phyloP scores from a whole-genome alignment of 2,329 filamentous ascomycete species.

The Trichoderma atrobrunneum region DNA sequence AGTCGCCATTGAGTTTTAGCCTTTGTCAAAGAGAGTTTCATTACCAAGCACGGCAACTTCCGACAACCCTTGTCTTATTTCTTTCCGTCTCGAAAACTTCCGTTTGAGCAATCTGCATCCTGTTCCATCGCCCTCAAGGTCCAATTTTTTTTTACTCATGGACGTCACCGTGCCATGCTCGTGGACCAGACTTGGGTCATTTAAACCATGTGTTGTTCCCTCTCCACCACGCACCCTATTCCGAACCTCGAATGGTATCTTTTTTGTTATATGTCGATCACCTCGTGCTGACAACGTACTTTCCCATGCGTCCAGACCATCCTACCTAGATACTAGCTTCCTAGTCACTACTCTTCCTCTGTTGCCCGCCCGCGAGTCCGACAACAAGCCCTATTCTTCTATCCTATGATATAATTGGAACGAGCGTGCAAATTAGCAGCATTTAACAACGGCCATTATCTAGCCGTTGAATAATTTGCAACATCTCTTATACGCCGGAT shows the following conservation, averaged over 20 bases:
- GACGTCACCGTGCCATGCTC: background rate
- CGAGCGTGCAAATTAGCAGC: background rate
- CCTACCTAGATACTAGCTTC: conserved; percentile 13
- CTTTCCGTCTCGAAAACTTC: background rate
- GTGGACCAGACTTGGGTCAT: background rate
- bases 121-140: background rate
- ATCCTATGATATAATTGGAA: conserved; percentile 18
- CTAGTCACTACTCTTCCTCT: background rate
- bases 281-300: conserved; percentile 19
- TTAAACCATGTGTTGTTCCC: conserved; percentile 5
- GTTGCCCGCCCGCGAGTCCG: background rate
- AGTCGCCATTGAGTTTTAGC: conserved; percentile 7
- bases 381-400: background rate
- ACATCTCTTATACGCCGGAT: background rate
- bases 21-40: background rate
- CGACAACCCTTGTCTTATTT: background rate
- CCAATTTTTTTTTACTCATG: background rate
- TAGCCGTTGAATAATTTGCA: conserved; percentile 6
- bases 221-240: background rate
- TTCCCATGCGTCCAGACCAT: conserved; percentile 12
- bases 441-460: background rate
- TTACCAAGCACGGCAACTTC: background rate
- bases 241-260: background rate
- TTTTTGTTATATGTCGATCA: background rate
- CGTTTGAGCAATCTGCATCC: background rate